Conservation (phyloP, 1,139 yeast species). For the Tardiomyces depauwii region DNA sequence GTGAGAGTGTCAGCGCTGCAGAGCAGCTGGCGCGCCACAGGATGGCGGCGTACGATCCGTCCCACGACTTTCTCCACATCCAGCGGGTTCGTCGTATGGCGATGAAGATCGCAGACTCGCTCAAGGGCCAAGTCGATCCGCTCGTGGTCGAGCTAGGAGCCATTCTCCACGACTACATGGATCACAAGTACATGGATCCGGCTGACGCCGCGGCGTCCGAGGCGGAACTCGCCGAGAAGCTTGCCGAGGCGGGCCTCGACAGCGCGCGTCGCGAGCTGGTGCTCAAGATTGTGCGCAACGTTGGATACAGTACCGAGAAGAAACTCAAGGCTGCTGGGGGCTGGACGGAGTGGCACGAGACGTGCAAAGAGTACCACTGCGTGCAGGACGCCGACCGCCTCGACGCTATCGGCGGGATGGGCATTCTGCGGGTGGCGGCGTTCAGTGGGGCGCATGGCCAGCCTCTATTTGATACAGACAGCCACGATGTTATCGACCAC, state of each 20-base stretch:
- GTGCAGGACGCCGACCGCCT: conserved; percentile 30
- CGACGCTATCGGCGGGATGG: conserved; percentile 30
- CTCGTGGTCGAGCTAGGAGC: conserved; percentile 27
- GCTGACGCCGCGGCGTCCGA: conserved; percentile 5
- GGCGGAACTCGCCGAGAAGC: conserved; percentile 1
- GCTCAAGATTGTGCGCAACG: conserved; percentile 17
- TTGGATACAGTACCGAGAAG: conserved; percentile 23
- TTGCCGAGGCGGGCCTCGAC: conserved; percentile 12
- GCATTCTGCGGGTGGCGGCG: conserved; percentile 26
- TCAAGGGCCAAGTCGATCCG: conserved; percentile 10
- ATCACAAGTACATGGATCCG: conserved; percentile 22
- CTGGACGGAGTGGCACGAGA: conserved; percentile 18
- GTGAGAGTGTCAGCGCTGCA: conserved; percentile 22
- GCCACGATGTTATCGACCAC: conserved; percentile 14
- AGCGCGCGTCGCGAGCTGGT: conserved; percentile 13
- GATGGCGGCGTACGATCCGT: conserved; percentile 22
- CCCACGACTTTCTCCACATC: conserved; percentile 24
- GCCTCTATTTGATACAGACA: conserved; percentile 15
- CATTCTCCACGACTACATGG: conserved; percentile 27
- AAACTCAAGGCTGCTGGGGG: conserved; percentile 13
- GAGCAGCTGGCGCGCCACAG: conserved; percentile 13
- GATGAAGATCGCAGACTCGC: conserved; percentile 13
- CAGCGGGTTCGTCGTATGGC: conserved; percentile 23
- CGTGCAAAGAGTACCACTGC: conserved; percentile 20
- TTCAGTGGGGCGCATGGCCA: conserved; percentile 21